Evolutionary conservation across 2,329 filamentous ascomycete species (phyloP), one percentile per base, ranked within the genome.

Genomic region (Tolypocladium nubicola): DNA sequence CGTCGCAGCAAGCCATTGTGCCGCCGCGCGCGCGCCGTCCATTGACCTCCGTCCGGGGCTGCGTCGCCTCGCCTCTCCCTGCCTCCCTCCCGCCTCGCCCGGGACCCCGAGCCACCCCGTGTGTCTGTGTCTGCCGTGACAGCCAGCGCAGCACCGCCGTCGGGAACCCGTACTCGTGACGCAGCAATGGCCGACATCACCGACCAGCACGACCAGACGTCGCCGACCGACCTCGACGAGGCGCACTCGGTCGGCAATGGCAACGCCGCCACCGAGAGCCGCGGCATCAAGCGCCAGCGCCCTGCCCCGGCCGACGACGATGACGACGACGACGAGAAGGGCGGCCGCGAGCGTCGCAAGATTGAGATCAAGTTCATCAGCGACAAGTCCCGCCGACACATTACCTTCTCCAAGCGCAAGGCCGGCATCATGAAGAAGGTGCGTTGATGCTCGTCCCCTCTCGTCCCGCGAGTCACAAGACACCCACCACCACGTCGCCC

Each of bases 371-470:
- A 99, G 83, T 99, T 99, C 79, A 99, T 99, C 75, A 93, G 92
- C 76, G 94, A 99, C 78, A 99, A 99, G 81, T 97, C 93, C 78
- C 91, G 94, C 78, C 89, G 94, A 62, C 94, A 99, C 80, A 99
- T 97, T 73, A 97, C 94, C 69, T 97, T 99, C 75, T 97, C 93
- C 66, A 99, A 99, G 86, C 90, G 94, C 74, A 99, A 99, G 81
- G 94, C 94, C 57, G 94, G 94, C 67, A 97, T 99, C 76, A 97
- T 99, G 94, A 97, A 99, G 83, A 97, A 97, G 91, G 94, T 97
- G 73, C 66, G 86, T 80, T 11, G 38, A 33, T 21, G 47, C 45
- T 11, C 45, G 26, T 11, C 43, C 26, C 13, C 3, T n/a, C 47
- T 6, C 16, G 1, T 7, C 30, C 10, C 47, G 47, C 16, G 16